These are phyloP conservation scores for Suillus subalutaceus DNA, from an alignment of 768 basidiomycete species.

Conservation along the genomic window DNA sequence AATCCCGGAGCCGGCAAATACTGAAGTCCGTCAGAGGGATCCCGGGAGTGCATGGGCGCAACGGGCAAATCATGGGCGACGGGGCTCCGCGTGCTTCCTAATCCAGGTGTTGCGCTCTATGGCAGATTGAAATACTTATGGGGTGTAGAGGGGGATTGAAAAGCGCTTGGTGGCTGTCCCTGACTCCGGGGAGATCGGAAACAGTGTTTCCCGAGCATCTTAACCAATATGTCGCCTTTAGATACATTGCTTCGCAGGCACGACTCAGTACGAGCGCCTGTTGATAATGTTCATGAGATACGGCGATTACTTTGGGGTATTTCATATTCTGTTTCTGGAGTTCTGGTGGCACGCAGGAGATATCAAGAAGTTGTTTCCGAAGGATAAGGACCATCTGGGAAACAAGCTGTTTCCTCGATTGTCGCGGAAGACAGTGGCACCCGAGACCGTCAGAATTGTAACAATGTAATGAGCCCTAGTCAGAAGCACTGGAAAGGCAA, in stretches of 20 bases:
- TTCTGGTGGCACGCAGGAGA: too few relatives aligned
- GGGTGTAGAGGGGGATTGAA: not conserved
- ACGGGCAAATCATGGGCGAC: not conserved
- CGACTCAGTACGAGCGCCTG: too few relatives aligned
- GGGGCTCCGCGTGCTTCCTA: not conserved
- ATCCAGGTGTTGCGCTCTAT: not conserved
- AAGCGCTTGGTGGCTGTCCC: not conserved
- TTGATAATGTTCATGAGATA: too few relatives aligned
- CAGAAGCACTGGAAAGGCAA: not conserved
- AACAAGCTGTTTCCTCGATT: not conserved
- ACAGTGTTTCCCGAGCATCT: not conserved
- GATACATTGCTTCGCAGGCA: not conserved
- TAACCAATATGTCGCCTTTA: not conserved
- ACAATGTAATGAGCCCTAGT: not conserved
- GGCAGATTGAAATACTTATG: not conserved
- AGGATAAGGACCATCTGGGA: not conserved
- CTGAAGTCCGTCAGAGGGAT: not conserved
- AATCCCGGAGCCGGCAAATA: not conserved
- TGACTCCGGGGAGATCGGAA: not conserved
- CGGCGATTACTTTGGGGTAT: not conserved
- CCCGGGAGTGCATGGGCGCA: too few relatives aligned
- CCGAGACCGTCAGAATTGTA: not conserved
- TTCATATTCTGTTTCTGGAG: not conserved
- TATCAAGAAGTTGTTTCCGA: too few relatives aligned
- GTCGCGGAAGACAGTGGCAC: not conserved